Percentiles rank a stretch among this genome's conserved stretches.
phyloP scores from a whole-genome alignment of 768 basidiomycete species.

The Calocybe cyanea region DNA sequence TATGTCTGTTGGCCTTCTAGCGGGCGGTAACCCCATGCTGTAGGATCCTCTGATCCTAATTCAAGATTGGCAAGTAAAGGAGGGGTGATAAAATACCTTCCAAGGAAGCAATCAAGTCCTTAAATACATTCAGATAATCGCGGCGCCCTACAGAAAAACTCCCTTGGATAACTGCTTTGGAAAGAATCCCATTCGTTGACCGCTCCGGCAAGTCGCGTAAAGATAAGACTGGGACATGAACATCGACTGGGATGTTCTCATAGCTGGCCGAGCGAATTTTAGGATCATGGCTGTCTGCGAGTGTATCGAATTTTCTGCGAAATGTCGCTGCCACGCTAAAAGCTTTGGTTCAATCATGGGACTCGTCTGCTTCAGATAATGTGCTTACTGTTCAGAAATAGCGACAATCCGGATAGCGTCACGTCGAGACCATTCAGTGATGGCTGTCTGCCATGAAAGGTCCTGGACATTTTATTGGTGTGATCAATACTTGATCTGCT shows the following conservation, averaged over 20 bases:
- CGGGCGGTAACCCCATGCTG: conserved; percentile 33
- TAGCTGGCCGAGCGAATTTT: conserved; percentile 25
- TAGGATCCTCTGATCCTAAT: conserved; percentile 24
- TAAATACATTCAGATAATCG: conserved; percentile 31
- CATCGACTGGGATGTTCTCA: conserved; percentile 32
- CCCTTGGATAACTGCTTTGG: conserved; percentile 40
- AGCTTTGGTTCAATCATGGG: background rate
- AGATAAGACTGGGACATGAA: conserved; percentile 32
- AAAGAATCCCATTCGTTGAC: conserved; percentile 20
- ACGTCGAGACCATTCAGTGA: conserved; percentile 33
- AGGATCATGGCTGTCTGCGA: conserved; percentile 28
- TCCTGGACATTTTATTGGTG: conserved; percentile 13
- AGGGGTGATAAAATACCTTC: conserved; percentile 18
- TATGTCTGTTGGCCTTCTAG: conserved; percentile 20
- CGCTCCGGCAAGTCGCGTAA: conserved; percentile 23
- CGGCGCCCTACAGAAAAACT: conserved; percentile 30
- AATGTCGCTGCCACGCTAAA: conserved; percentile 29
- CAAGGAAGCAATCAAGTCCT: conserved; percentile 28
- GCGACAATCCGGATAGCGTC: conserved; percentile 34
- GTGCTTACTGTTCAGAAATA: conserved; percentile 36
- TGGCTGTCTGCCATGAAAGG: conserved; percentile 25
- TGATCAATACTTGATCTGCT: background rate
- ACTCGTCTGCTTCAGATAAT: background rate
- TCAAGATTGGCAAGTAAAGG: background rate
- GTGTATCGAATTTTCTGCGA: conserved; percentile 22